Evolutionary conservation across 805 yeast genomes (phyloP), one percentile per base, ranked within the genome.

Genomic region (Candida sakaeoensis): DNA sequence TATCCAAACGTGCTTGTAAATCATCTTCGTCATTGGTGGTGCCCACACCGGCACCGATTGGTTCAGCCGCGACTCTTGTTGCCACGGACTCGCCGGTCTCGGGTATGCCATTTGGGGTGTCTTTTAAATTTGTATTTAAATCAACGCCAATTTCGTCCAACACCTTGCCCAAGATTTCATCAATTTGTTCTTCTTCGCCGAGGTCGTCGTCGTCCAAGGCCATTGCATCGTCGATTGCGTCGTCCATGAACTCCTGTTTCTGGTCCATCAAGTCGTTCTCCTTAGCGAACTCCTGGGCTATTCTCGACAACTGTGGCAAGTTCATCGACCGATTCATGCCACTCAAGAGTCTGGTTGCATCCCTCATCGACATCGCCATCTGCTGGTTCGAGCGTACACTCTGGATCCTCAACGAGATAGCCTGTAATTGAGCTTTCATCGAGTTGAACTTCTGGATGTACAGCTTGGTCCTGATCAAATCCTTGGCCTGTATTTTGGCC

Each of bases 201-300:
- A 81, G 85, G 42, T 86, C 79, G 42, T 63, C 69, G 19, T 63
- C 70, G 53, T 87, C 97, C 53, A 82, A 88, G 39, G 84, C 95
- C 93, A 93, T 88, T 14, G 93, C 85, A 59, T 91, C 96, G 57
- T 93, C 99, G 52, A 93, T 83, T 14, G 96, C 95, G 58, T 93
- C 99, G 58, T 93, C 99, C 85, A 93, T 93, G 79, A 95, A 87
- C 60, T 95, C 99, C 61, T 95, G 98, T 55, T 95, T 82, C 65
- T 93, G 99, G 61, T 91, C 97, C 98, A 93, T 93, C 52, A 95
- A 68, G 57, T 95, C 99, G 61, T 85, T 87, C 55, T 91, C 95
- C 53, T 79, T 80, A 54, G 93, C 95, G 61, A 93, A 93, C 53
- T 93, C 98, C 85, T 87, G 90, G 2, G 97, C 88, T 15, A 93